These are phyloP conservation scores for Lentithecium fluviatile DNA, from an alignment of 495 filamentous ascomycete species.

Conservation along the genomic window DNA sequence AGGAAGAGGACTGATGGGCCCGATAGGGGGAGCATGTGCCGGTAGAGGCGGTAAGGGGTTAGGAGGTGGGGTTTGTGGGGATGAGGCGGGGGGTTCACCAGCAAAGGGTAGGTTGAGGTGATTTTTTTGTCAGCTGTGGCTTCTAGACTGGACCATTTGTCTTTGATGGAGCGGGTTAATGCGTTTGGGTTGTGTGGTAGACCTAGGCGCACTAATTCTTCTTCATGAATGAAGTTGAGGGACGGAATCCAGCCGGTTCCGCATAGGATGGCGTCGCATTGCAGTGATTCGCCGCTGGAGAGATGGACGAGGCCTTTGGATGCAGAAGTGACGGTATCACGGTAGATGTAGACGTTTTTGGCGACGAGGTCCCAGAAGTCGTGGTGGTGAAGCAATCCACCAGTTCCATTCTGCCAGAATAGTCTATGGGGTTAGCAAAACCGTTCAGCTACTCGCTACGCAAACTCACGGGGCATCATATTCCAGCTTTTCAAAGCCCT, in stretches of 20 bases:
- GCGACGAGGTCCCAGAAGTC: slow-evolving; percentile 8
- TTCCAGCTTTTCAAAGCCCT: slow-evolving; percentile 15
- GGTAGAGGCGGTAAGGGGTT: too few relatives aligned
- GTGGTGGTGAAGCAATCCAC: not conserved
- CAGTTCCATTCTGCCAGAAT: slow-evolving; percentile 6
- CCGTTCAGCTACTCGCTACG: too few relatives aligned
- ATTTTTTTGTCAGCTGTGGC: not conserved
- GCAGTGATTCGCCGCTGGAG: not conserved
- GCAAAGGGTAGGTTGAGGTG: not conserved
- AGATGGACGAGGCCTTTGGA: not conserved
- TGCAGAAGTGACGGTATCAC: not conserved
- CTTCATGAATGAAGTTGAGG: not conserved
- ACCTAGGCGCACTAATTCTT: not conserved
- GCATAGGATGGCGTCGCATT: slow-evolving; percentile 3
- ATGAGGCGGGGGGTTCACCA: slow-evolving; percentile 2
- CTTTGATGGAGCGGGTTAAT: not conserved
- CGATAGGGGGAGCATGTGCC: too few relatives aligned
- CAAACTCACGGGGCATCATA: slow-evolving; percentile 13
- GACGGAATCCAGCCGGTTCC: slow-evolving; percentile 4
- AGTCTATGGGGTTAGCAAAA: not conserved
- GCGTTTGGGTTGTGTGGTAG: not conserved
- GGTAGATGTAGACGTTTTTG: slow-evolving; percentile 1
- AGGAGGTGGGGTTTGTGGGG: too few relatives aligned
- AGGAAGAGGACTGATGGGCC: too few relatives aligned
- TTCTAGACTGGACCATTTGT: slow-evolving; percentile 1